Percentiles rank a stretch among this genome's conserved stretches.
These are phyloP conservation scores for Tubosaeta brunneosetosa DNA, from an alignment of 768 basidiomycete species.

Conservation along the genomic window DNA sequence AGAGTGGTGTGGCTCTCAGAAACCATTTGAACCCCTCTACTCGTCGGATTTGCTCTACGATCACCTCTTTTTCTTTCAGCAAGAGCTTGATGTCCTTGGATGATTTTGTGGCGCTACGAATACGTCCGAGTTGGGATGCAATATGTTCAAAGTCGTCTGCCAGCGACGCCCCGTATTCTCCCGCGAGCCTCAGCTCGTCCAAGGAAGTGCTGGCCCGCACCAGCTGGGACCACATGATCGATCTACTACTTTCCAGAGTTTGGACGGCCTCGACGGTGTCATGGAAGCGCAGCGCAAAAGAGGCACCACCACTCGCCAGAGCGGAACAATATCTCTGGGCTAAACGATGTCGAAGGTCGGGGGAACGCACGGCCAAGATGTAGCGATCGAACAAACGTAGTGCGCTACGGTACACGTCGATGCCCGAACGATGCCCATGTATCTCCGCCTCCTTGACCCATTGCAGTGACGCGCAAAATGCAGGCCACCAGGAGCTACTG, in stretches of 20 bases:
- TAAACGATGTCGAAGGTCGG: constrained; percentile 15
- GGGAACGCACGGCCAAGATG: constrained; percentile 12
- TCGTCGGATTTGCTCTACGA: constrained; percentile 28
- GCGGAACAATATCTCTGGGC: constrained; percentile 7
- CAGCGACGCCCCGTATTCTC: constrained; percentile 14
- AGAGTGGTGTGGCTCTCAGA: constrained; percentile 20
- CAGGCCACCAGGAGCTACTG: constrained; percentile 13
- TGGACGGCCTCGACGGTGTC: constrained; percentile 27
- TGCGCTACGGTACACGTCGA: constrained; percentile 27
- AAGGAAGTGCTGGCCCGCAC: constrained; percentile 23
- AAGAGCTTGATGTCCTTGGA: constrained; percentile 18
- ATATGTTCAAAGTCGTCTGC: constrained; percentile 22
- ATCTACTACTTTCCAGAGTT: constrained; percentile 29
- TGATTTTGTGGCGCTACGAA: constrained; percentile 6
- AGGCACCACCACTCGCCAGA: constrained; percentile 27
- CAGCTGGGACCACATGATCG: constrained; percentile 33
- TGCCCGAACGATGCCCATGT: constrained; percentile 21
- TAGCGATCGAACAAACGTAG: constrained; percentile 23
- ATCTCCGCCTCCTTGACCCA: constrained; percentile 21
- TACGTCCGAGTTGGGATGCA: constrained; percentile 12
- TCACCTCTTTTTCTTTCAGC: constrained; percentile 22
- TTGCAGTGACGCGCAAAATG: constrained; percentile 18
- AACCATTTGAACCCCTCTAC: constrained; percentile 32
- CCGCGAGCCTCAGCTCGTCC: constrained; percentile 23
- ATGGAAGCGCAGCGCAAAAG: constrained; percentile 22